Evolutionary conservation across 176 grass and related monocot genomes (phyloP).

Genomic region (Thalia dealbata): DNA sequence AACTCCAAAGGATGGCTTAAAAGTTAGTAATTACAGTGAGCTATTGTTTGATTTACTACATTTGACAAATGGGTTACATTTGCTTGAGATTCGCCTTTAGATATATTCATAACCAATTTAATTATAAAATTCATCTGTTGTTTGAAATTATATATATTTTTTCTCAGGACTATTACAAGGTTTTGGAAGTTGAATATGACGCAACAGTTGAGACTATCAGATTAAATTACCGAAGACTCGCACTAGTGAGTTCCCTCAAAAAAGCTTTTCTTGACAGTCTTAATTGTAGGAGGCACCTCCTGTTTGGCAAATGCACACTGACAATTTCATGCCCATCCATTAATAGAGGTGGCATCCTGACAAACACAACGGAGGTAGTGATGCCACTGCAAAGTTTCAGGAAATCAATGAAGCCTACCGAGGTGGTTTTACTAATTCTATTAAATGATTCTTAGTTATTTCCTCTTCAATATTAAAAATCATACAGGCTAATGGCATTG

Average conservation of each 20-base stretch:
- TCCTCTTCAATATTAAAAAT: neutral
- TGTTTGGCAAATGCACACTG: neutral
- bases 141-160: slow-evolving; percentile 19
- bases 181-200: slow-evolving; percentile 68
- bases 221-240: slow-evolving; percentile 63
- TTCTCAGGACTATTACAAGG: slow-evolving; percentile 61
- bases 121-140: neutral
- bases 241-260: slow-evolving; percentile 30
- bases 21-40: no score
- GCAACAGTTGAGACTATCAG: slow-evolving; percentile 64
- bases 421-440: slow-evolving; percentile 22
- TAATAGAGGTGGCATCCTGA: slow-evolving; percentile 66
- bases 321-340: neutral
- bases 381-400: slow-evolving; percentile 72
- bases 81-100: no score
- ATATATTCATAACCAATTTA: no score
- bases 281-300: neutral
- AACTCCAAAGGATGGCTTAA: no score
- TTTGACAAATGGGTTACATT: no score
- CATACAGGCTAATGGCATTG: neutral
- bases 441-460: neutral
- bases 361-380: slow-evolving; percentile 51
- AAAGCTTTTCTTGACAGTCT: neutral
- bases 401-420: slow-evolving; percentile 71
- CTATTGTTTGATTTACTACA: no score